Evolutionary conservation across 441 rosid species (phyloP), one percentile per base, ranked within the genome.

Genomic region (Adansonia grandidieri): DNA sequence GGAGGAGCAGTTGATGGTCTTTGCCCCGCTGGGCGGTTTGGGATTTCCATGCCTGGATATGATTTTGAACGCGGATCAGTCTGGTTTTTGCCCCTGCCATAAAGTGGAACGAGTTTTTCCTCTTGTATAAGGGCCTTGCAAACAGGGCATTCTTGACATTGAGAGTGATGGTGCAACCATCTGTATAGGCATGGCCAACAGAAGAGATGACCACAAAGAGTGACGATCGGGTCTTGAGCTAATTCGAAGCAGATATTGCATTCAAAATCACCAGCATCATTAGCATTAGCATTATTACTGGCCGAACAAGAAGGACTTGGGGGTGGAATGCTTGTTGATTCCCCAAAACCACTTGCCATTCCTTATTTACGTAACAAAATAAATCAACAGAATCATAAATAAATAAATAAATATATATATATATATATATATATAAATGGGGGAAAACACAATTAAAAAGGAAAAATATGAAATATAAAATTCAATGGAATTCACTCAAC

Each of bases 171-270:
- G 75, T 85, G 88, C 42, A 95, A 85, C 99, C 99, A 95, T 50
- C 91, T 86, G 82, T 92, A 93, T 2, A 95, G 81, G 54, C 99
- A 92, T 8, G 97, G 95, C 97, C 97, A 92, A 28, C 93, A 88
- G 76, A 73, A 89, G 74, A 89, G 93, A 74, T 96, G 99, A 9
- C 99, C 99, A 42, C 99, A 96, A 28, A 91, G 98, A 14, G 99
- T 94, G 10, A 96, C 91, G 9, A 93, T 86, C 0, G 99, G 98
- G 81, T 96, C 99, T 79, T 89, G 95, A 76, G 99, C 98, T 82
- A 96, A 80, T 62, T 96, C 99, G 2, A 94, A 91, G 85, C 99
- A 96, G 60, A 96, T 96, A 83, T 96, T 96, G 88, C 99, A 96
- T 78, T 96, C 99, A 22, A 93, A 96, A 85, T 87, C 90, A 40